Evolutionary conservation across 441 rosid species (phyloP).

Genomic region (Erysimum pusillum): DNA sequence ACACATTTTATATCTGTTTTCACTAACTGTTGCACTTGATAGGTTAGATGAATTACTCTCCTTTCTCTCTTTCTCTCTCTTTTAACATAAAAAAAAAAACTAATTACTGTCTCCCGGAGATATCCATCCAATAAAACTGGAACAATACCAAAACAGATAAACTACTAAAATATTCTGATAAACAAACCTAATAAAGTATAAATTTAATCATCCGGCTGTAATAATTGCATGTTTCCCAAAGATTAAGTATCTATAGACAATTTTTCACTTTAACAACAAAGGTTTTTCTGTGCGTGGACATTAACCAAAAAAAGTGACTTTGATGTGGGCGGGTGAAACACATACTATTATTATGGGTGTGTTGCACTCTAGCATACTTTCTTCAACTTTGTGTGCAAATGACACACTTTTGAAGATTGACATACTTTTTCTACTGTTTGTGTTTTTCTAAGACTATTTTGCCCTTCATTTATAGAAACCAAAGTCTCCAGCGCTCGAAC

Average conservation of each 20-base stretch:
- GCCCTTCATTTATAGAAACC: no score
- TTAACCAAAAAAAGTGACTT: constrained; percentile 43
- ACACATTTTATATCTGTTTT: background rate
- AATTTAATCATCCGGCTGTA: constrained; percentile 6
- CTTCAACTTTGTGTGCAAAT: no score
- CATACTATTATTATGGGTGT: constrained; percentile 35
- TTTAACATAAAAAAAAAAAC: background rate
- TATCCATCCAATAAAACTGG: constrained; percentile 31
- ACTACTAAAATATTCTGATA: background rate
- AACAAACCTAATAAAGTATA: background rate
- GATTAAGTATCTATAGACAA: constrained; percentile 31
- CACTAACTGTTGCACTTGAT: background rate
- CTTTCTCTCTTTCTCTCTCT: background rate
- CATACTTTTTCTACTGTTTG: no score
- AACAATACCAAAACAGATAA: background rate
- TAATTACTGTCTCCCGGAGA: background rate
- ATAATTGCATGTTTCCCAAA: constrained; percentile 46
- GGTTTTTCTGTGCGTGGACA: constrained; percentile 36
- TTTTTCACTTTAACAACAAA: constrained; percentile 36
- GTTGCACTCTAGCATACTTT: no score
- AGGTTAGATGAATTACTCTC: background rate
- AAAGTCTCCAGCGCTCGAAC: no score
- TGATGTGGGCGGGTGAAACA: constrained; percentile 49
- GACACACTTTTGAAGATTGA: no score
- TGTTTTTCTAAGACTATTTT: no score